These are phyloP conservation scores for Adiantum capillusveneris DNA, from an alignment of 75 land plant species.

Conservation along the genomic window DNA sequence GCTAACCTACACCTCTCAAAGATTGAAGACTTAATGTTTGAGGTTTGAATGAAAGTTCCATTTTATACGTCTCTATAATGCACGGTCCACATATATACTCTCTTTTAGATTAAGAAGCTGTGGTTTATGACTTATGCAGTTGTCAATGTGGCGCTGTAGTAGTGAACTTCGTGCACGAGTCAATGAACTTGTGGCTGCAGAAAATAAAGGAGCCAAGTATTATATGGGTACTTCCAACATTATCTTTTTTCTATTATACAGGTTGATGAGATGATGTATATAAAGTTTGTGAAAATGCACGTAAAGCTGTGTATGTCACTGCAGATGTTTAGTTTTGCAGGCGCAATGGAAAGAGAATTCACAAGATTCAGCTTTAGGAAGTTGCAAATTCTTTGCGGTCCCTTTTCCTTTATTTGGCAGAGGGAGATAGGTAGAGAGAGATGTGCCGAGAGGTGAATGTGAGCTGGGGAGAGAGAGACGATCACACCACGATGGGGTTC, in stretches of 20 bases:
- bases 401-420: too few species aligned
- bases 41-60: constrained; percentile 35
- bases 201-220: constrained; percentile 72
- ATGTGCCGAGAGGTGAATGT: too few species aligned
- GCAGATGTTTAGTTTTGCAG: too few species aligned
- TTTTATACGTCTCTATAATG: background rate
- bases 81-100: background rate
- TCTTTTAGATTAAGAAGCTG: background rate
- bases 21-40: constrained; percentile 96
- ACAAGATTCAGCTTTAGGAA: too few species aligned
- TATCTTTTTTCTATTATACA: background rate
- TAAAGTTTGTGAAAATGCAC: background rate
- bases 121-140: constrained; percentile 26
- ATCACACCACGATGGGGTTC: too few species aligned
- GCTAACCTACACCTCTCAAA: constrained; percentile 79
- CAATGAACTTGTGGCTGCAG: constrained; percentile 43
- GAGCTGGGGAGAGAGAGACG: too few species aligned
- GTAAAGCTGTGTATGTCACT: too few species aligned
- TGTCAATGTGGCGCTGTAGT: constrained; percentile 96
- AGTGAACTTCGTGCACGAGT: constrained; percentile 67
- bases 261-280: background rate
- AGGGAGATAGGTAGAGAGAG: too few species aligned
- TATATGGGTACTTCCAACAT: constrained; percentile 51
- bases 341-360: too few species aligned
- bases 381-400: too few species aligned